A percentile compares a stretch with the other conserved stretches of the same genome.
Conservation (phyloP, 208 protist species). For the Crithidia acanthocephali region DNA sequence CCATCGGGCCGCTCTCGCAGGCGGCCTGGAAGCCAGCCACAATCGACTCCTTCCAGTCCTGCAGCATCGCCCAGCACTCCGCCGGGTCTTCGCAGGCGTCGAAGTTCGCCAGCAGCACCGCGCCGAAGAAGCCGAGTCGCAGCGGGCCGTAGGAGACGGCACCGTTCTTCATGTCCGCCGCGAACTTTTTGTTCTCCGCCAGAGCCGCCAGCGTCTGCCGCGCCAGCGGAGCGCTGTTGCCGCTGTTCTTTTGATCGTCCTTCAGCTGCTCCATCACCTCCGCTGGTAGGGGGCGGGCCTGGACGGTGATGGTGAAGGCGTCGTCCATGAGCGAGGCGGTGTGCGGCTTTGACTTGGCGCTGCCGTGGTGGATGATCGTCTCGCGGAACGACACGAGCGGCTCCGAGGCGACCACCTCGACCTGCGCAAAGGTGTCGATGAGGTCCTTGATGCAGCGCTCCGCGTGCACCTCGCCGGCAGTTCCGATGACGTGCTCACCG, state of each 20-base stretch:
- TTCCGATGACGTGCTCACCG: constrained; percentile 97
- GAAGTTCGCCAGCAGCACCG: constrained; percentile 76
- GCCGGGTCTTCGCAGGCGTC: constrained; percentile 35
- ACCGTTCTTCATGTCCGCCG: constrained; percentile 45
- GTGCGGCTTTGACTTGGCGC: constrained; percentile 78
- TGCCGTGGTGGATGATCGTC: constrained; percentile 63
- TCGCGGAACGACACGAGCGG: constrained; percentile 92
- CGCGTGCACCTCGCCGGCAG: constrained; percentile 97
- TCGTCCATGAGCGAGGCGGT: constrained; percentile 65
- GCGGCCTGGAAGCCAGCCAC: constrained; percentile 97
- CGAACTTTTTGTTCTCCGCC: constrained; percentile 62
- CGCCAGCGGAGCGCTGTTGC: constrained; percentile 51
- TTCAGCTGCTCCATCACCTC: constrained; percentile 82
- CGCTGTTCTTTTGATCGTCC: constrained; percentile 71
- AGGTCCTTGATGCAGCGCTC: constrained; percentile 96
- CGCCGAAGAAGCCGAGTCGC: constrained; percentile 76
- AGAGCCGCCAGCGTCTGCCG: constrained; percentile 45
- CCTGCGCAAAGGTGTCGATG: constrained; percentile 86
- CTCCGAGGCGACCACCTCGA: constrained; percentile 85
- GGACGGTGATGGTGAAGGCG: constrained; percentile 74
- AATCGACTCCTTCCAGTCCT: constrained; percentile 84
- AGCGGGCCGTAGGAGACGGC: constrained; percentile 65
- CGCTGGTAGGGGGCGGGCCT: constrained; percentile 66
- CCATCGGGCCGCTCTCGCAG: constrained; percentile 95
- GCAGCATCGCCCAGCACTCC: constrained; percentile 41